Conservation (phyloP, 805 yeast genomes). For the Cyberlindnera mississippiensis region DNA sequence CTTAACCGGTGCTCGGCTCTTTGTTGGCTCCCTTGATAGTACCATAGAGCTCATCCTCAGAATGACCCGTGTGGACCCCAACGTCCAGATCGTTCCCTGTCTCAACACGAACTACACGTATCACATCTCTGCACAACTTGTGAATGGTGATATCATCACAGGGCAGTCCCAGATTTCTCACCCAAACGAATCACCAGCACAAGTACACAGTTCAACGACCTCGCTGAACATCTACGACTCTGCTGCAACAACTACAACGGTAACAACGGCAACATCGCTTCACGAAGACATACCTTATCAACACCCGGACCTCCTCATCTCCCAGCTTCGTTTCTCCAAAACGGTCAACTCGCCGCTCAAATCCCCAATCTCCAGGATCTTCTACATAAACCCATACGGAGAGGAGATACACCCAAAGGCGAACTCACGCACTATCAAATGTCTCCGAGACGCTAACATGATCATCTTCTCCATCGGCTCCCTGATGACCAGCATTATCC, state of each 20-base stretch:
- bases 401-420: constrained; percentile 80
- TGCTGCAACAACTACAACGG: constrained; percentile 1
- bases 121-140: constrained; percentile 74
- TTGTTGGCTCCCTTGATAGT: constrained; percentile 79
- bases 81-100: constrained; percentile 67
- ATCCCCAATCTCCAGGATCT: constrained; percentile 68
- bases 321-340: constrained; percentile 73
- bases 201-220: constrained; percentile 13
- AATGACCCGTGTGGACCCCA: constrained; percentile 53
- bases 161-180: constrained; percentile 95
- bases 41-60: constrained; percentile 74
- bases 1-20: constrained; percentile 74
- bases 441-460: constrained; percentile 46
- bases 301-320: constrained; percentile 70
- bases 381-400: constrained; percentile 83
- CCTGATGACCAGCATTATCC: constrained; percentile 80
- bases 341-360: constrained; percentile 56
- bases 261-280: too few species aligned
- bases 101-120: constrained; percentile 80
- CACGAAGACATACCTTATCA: constrained; percentile 63
- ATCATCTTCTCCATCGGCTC: constrained; percentile 83
- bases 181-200: constrained; percentile 43
- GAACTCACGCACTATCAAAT: constrained; percentile 53
- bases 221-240: constrained; percentile 18
- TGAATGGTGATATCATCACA: constrained; percentile 67